A percentile compares a stretch with the other conserved stretches of the same genome.
Evolutionary conservation across 768 basidiomycete genomes (phyloP).

Genomic region (Boletus rubropictus): DNA sequence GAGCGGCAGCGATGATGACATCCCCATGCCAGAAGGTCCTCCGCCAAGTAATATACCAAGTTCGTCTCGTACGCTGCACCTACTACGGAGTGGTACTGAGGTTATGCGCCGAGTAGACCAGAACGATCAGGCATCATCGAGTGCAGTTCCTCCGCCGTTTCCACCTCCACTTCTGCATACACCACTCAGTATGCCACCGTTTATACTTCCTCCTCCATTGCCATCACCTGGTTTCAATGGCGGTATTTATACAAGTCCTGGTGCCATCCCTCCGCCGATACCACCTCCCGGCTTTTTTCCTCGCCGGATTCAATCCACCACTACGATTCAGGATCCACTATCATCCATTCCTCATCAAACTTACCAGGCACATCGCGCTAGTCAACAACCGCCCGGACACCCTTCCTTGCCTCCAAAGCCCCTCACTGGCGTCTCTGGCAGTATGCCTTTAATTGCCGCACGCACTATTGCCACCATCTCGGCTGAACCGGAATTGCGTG

Average conservation of each 20-base stretch:
- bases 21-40: constrained; percentile 82
- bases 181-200: constrained; percentile 17
- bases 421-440: constrained; percentile 12
- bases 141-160: constrained; percentile 8
- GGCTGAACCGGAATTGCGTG: constrained; percentile 82
- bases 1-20: constrained; percentile 71
- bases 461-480: constrained; percentile 62
- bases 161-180: constrained; percentile 21
- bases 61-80: constrained; percentile 9
- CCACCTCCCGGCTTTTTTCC: constrained; percentile 68
- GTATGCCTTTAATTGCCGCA: constrained; percentile 42
- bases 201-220: constrained; percentile 14
- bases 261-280: constrained; percentile 28
- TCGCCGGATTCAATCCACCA: constrained; percentile 43
- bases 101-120: constrained; percentile 3
- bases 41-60: constrained; percentile 39
- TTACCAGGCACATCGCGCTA: constrained; percentile 65
- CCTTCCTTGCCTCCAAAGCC: constrained; percentile 44
- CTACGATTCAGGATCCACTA: constrained; percentile 69
- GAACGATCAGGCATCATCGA: constrained; percentile 1
- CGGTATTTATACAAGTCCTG: constrained; percentile 6
- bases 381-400: constrained; percentile 34
- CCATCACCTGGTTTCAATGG: constrained; percentile 12
- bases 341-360: constrained; percentile 73
- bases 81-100: background rate